Base-by-base conservation (phyloP, 2,329 filamentous ascomycete genomes). In the Fusarium sarcochroum region DNA sequence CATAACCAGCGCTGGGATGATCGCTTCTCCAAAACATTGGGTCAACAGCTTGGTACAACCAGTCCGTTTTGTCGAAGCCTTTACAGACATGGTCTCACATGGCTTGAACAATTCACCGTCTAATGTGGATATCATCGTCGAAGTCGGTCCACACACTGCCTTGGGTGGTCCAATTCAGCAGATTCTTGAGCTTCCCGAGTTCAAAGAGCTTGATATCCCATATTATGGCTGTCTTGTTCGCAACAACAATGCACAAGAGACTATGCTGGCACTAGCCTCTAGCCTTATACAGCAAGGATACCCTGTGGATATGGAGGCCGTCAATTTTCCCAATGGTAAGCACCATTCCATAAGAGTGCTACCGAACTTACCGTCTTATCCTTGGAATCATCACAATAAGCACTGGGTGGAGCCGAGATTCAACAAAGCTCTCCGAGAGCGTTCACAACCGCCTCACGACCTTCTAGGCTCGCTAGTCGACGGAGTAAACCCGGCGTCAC, bases 391-490 rank as follows among this genome's bases (percentile, higher is more conserved):
- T 30, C 45, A 48, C 3, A 48, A 4, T 8, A 23, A 9, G 5
- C 45, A 48, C n/a, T 48, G 45, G 45, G 45, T 35, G 13, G 45
- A 48, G 14, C 30, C 45, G 15, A 18, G 45, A 14, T 23, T 48
- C 30, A 48, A 48, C 8, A 21, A 15, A 48, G 30, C 45, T 9
- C 17, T 48, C 2, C 45, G 45, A n/a, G 45, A 48, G 17, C 34
- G 45, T 21, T 18, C 34, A 6, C 27, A 48, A 15, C 18, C 34
- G n/a, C 45, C 45, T 3, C 18, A 48, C 18, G 23, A 3, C 4
- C 45, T 48, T 13, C 18, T 48, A 6, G 45, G 45, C 8, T 48
- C 45, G 0, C 20, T 48, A 3, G 45, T 48, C 7, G 30, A 6
- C 45, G 13, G 45, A 48, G 15, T 20, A 3, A 13, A 15, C 32